phyloP scores from a whole-genome alignment of 148 eudicot species.

The Rhododendron molle region DNA sequence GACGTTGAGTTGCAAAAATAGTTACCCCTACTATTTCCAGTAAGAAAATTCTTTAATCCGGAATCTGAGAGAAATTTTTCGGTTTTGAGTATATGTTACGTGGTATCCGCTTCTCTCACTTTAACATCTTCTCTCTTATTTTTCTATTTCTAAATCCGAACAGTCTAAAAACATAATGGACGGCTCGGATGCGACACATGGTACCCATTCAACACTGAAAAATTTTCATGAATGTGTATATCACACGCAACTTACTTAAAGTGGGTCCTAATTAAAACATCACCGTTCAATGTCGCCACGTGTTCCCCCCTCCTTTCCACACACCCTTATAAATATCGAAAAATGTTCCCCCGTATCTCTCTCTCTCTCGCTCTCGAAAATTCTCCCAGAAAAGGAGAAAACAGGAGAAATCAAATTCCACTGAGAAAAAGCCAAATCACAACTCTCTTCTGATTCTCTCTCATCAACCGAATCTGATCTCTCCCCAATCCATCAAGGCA shows the following conservation, averaged over 20 bases:
- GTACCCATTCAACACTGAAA: too few species aligned
- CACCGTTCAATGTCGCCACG: background rate
- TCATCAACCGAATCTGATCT: background rate
- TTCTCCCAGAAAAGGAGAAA: background rate
- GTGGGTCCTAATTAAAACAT: background rate
- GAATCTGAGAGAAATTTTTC: too few species aligned
- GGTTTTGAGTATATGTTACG: rapidly evolving
- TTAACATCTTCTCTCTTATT: too few species aligned
- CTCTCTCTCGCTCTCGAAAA: background rate
- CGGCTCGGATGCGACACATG: too few species aligned
- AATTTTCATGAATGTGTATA: background rate
- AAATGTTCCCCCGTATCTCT: background rate
- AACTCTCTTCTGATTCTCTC: background rate
- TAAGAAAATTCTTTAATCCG: background rate
- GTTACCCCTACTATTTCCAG: background rate
- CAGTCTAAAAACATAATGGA: too few species aligned
- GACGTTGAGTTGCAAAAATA: too few species aligned
- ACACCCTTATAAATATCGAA: background rate
- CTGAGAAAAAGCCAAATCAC: background rate
- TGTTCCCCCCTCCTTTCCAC: background rate
- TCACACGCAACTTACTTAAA: background rate
- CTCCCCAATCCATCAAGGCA: background rate
- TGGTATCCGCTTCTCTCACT: too few species aligned
- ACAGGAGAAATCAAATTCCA: background rate
- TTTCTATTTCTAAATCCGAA: too few species aligned